Conservation (phyloP, 345 rosid genomes). For the Pelargonium nanum region DNA sequence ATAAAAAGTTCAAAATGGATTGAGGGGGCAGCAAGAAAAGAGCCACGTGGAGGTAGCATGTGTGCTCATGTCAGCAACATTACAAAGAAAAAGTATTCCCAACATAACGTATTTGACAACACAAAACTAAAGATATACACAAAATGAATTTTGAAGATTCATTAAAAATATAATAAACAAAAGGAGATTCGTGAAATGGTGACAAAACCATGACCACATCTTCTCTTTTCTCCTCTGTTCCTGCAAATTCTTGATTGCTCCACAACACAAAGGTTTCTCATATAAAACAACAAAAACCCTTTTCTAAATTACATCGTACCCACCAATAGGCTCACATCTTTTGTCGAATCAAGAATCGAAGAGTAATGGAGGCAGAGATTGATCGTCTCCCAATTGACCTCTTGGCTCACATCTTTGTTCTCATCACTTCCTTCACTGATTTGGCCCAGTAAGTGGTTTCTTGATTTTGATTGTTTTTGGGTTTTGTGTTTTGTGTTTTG, state of each 20-base stretch:
- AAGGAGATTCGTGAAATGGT: slow-evolving; percentile 9
- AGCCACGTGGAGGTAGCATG: not conserved
- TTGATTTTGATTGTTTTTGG: not conserved
- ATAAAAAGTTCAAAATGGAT: too few species aligned
- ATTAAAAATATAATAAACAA: not conserved
- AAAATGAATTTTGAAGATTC: not conserved
- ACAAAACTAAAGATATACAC: not conserved
- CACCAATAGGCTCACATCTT: not conserved
- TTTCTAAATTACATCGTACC: not conserved
- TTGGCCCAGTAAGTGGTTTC: slow-evolving; percentile 52
- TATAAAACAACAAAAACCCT: not conserved
- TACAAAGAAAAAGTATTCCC: not conserved
- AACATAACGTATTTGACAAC: not conserved
- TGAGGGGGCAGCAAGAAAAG: not conserved
- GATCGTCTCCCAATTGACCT: slow-evolving; percentile 71
- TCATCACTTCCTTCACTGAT: slow-evolving; percentile 66
- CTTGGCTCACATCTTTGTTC: slow-evolving; percentile 52
- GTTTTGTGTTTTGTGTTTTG: slow-evolving; percentile 1
- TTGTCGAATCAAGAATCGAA: slow-evolving; percentile 6
- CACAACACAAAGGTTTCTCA: not conserved
- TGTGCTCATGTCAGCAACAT: not conserved
- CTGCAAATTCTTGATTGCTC: not conserved
- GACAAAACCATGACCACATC: slow-evolving; percentile 27
- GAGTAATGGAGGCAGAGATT: slow-evolving; percentile 41
- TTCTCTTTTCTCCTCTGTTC: not conserved